Evolutionary conservation across 1,139 yeast genomes (phyloP).

Genomic region (Candida glucosophila): DNA sequence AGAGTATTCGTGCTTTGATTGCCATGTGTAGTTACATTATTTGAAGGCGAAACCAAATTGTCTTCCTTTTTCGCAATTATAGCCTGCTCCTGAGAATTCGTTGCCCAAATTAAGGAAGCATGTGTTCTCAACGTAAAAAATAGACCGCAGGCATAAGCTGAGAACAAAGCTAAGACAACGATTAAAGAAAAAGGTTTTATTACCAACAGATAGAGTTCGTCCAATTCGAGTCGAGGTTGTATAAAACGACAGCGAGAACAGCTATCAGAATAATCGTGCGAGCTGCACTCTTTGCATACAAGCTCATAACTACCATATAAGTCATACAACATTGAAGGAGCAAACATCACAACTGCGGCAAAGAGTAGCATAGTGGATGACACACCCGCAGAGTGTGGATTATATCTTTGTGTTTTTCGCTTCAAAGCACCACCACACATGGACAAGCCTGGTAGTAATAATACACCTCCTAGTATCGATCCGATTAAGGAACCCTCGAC

Average conservation of each 20-base stretch:
- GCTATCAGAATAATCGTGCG: conserved; percentile 15
- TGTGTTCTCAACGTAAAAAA: conserved; percentile 93
- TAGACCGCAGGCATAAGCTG: conserved; percentile 84
- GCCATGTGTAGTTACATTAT: too few species aligned
- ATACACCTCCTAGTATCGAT: conserved; percentile 84
- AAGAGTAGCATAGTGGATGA: conserved; percentile 91
- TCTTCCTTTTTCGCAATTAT: conserved; percentile 14
- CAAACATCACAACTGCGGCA: conserved; percentile 86
- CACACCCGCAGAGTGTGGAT: conserved; percentile 95
- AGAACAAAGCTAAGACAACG: conserved; percentile 72
- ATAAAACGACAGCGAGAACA: conserved; percentile 72
- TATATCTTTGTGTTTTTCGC: conserved; percentile 87
- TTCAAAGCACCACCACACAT: conserved; percentile 96
- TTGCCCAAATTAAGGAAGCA: conserved; percentile 94
- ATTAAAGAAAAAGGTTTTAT: conserved; percentile 75
- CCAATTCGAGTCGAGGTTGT: conserved; percentile 65
- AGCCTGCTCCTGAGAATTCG: conserved; percentile 28
- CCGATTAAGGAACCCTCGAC: conserved; percentile 99
- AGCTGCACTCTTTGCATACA: conserved; percentile 47
- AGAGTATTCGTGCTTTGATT: too few species aligned
- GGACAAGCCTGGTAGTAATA: conserved; percentile 84
- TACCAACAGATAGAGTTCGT: conserved; percentile 54
- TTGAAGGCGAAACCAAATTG: conserved; percentile 23
- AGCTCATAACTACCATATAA: conserved; percentile 85
- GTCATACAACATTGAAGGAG: conserved; percentile 86